A percentile compares a stretch with the other conserved stretches of the same genome.
These are phyloP conservation scores for Nicotiana tomentosiformis DNA, from an alignment of 257 asterid genomes.

Conservation along the genomic window DNA sequence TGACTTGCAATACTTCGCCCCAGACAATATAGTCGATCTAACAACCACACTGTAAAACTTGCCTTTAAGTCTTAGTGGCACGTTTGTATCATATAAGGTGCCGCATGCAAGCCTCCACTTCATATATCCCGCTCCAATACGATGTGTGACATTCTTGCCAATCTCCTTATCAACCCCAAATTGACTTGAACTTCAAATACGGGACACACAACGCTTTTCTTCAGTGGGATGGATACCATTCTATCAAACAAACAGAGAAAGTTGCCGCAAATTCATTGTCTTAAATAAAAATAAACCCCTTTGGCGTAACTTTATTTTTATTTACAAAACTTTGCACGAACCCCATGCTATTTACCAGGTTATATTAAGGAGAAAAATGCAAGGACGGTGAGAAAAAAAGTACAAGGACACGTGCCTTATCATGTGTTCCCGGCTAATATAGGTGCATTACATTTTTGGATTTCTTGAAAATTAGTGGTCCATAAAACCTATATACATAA, in stretches of 20 bases:
- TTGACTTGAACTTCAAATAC: not conserved
- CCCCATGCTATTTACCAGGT: not conserved
- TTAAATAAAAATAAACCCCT: not conserved
- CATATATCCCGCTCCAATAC: no score
- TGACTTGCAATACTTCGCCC: no score
- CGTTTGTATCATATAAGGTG: no score
- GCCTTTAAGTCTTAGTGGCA: no score
- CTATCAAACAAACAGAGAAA: not conserved
- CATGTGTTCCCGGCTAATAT: not conserved
- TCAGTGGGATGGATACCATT: not conserved
- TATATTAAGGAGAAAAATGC: not conserved
- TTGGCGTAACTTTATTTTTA: no score
- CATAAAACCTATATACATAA: not conserved
- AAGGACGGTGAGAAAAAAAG: not conserved
- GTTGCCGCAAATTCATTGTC: not conserved
- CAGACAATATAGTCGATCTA: no score
- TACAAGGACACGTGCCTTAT: not conserved
- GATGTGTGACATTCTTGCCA: no score
- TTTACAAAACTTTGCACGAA: not conserved
- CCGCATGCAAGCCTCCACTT: no score
- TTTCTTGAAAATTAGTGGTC: not conserved
- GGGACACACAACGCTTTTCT: not conserved
- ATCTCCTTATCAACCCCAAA: not conserved
- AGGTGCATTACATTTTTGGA: not conserved
- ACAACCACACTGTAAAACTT: no score